These are phyloP conservation scores for Exserohilum rostratum DNA, from an alignment of 2,329 filamentous ascomycete species.

Conservation along the genomic window DNA sequence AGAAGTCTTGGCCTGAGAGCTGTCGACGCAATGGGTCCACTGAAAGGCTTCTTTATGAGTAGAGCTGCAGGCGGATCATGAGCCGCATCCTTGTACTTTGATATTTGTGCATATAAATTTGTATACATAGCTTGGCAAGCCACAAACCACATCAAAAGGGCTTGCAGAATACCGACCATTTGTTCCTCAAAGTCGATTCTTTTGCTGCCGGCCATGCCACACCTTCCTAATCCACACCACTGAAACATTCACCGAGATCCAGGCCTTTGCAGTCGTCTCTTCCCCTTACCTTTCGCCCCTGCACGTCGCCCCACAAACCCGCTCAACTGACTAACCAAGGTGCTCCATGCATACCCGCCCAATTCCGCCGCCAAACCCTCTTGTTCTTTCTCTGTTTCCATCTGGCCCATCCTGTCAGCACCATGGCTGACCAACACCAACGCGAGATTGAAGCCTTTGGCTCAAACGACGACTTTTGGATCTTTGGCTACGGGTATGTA, in stretches of 20 bases:
- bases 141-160: background rate
- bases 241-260: no score
- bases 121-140: constrained; percentile 9
- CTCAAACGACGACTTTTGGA: constrained; percentile 76
- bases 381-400: background rate
- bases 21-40: constrained; percentile 73
- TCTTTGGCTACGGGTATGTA: constrained; percentile 91
- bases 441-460: constrained; percentile 43
- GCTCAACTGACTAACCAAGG: background rate
- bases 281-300: no score
- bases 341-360: no score
- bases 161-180: background rate
- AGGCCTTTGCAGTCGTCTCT: no score
- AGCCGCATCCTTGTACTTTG: constrained; percentile 16
- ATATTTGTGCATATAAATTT: background rate
- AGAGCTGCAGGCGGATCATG: constrained; percentile 55
- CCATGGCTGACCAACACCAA: constrained; percentile 34
- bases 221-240: no score
- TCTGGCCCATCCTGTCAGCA: background rate
- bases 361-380: background rate
- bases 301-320: constrained; percentile 3
- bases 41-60: constrained; percentile 89
- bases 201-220: no score
- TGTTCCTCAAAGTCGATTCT: no score
- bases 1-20: constrained; percentile 77